These are phyloP conservation scores for Yarrowia divulgata DNA, from an alignment of 805 yeast species.

Conservation along the genomic window DNA sequence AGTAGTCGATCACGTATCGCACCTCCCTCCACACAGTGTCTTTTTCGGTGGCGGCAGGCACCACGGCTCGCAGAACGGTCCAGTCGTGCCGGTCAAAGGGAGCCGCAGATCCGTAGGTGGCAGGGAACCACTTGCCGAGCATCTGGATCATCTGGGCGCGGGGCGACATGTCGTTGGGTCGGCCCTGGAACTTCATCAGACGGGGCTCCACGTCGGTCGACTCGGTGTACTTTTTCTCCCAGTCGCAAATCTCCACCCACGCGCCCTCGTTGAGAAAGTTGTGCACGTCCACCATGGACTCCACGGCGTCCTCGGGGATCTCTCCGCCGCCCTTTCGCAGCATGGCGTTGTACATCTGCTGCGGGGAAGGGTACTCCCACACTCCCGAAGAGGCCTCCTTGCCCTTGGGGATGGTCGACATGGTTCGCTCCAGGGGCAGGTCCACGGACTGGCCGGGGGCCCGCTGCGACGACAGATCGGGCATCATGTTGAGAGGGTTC, in stretches of 20 bases:
- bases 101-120: constrained; percentile 72
- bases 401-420: constrained; percentile 89
- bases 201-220: constrained; percentile 70
- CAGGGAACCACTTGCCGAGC: constrained; percentile 75
- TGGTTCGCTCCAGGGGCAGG: constrained; percentile 82
- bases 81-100: constrained; percentile 99
- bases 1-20: constrained; percentile 93
- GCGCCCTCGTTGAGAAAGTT: constrained; percentile 97
- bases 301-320: constrained; percentile 94
- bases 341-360: constrained; percentile 99
- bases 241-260: constrained; percentile 89
- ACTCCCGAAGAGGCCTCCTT: constrained; percentile 66
- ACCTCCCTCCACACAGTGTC: constrained; percentile 67
- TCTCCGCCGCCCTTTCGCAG: constrained; percentile 88
- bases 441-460: constrained; percentile 82
- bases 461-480: constrained; percentile 68
- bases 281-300: constrained; percentile 95
- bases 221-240: constrained; percentile 81
- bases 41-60: constrained; percentile 47
- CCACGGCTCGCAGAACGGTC: constrained; percentile 80
- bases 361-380: constrained; percentile 99
- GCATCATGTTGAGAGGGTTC: constrained; percentile 92
- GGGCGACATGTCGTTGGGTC: constrained; percentile 87
- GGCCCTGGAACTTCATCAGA: constrained; percentile 84
- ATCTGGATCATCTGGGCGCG: constrained; percentile 74